Evolutionary conservation across 192 early-diverging fungal species (phyloP), one percentile per base, ranked within the genome.

Genomic region (Jimgerdemannia flammicorona): DNA sequence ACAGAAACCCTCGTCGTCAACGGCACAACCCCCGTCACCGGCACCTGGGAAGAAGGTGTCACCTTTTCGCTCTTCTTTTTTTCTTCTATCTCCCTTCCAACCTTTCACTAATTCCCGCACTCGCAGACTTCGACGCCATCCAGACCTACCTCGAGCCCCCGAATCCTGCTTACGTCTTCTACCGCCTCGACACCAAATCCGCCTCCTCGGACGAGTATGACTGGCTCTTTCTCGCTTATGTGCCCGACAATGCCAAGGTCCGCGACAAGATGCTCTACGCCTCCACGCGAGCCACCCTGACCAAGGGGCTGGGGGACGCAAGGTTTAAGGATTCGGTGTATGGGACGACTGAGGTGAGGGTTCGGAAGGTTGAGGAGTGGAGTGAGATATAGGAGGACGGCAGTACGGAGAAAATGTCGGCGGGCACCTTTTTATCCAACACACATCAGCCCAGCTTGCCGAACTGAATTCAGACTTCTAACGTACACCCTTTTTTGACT

Each of bases 241-340:
- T 95, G 4, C 95, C 95, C 3, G 96, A 97, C 75, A 64, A 86
- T 40, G 91, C 94, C 40, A 87, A 86, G 43, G 92, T 97, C 41
- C 87, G 96, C 39, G 92, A 95, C 70, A 98, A 98, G 81, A 99
- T 97, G 96, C 85, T 99, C 44, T 96, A 97, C 75, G 95, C 97
- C 10, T 90, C 96, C 4, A 90, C 93, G 29, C 90, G 93, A 71
- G 91, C 93, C 8, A 90, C 93, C 4, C 79, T 97, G 70, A 83
- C 87, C 18, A 94, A 92, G 80, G 88, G 92, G 3, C 83, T 97
- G 43, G 97, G 97, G 19, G 93, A 94, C 43, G 86, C 88, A 64
- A 85, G 88, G 40, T 96, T 97, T 83, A 87, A 86, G 7, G 95
- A 99, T 76, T 88, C 85, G 17, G 84, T 99, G 72, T 95, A 94